Evolutionary conservation across 163 green algal genomes (phyloP), one percentile per base, ranked within the genome.

Genomic region (Prototheca wickerhamii): DNA sequence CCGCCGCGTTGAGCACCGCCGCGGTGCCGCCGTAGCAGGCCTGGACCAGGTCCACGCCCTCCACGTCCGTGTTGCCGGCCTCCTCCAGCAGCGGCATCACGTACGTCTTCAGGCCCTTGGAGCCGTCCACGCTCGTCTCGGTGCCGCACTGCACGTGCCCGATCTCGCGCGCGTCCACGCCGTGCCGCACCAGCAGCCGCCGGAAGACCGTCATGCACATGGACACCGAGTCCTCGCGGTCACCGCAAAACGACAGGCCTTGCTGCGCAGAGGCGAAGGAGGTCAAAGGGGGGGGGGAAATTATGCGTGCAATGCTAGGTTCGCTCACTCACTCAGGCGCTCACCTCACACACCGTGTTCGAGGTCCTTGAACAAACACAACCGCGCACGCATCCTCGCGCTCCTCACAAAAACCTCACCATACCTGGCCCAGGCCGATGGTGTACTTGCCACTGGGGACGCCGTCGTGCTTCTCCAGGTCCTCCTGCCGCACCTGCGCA

Each of bases 1-100:
- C 84, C 7, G 82, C 68, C 2, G 82, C 78, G 42, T 87, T 84
- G 32, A 92, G 70, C 65, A 96, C 64, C 4, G 89, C 89, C 25
- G 88, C 79, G 8, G 89, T 96, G 63, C 78, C 88, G 12, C 88
- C 89, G 58, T 89, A 96, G 82, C 89, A 96, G 26, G 84, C 89
- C 64, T 93, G 87, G 29, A 89, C 55, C 44, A 57, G 72, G 75
- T 96, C 89, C 30, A 82, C 78, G 7, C 88, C 89, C 82, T 91
- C 72, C n/a, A 72, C 58, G 25, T 64, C 37, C 4, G 52, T 56
- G 34, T 30, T 91, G 62, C 87, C 83, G 23, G 57, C 64, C n/a
- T 74, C 66, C 6, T 76, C 58, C 53, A 95, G 83, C 29, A 94
- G 65, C 8, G 63, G 26, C 79, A 92, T 87, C 28, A 96, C 65